Base-by-base conservation (phyloP, 768 basidiomycete species). In the Lactifluus subvellereus region DNA sequence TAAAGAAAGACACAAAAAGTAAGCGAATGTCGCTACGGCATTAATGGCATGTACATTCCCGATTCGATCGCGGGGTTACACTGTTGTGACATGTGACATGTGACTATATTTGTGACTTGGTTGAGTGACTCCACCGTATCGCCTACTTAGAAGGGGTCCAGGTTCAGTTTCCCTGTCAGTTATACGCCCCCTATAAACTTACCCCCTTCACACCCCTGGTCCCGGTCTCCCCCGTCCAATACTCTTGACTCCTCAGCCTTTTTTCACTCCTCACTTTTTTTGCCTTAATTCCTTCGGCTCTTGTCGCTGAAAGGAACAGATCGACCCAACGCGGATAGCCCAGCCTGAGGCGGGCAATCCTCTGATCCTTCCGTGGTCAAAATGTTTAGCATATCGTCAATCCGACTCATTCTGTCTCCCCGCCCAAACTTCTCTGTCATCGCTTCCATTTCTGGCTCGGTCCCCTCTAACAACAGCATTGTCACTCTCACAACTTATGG, bases 271-370 rank as follows among this genome's bases (percentile, higher is more conserved):
- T 32, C 40, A 30, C 18, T 5, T 2, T 16, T 20, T 32, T 42
- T 45, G 22, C 61, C 14, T 37, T 55, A 51, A 22, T 67, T 62
- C 54, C 68, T 69, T 67, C 71, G 70, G 69, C 52, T 1, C 35
- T 1, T 38, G 22, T 52, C 30, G 57, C 68, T 70, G 67, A 69
- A 61, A 47, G 61, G 13, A 65, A 48, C 66, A 69, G 70, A 68
- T 68, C 69, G 71, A 72, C 73, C 48, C 50, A 64, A 67, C 11
- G 14, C 74, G 78, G 78, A 72, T 79, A 69, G 67, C 65, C 81
- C 78, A 79, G 74, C 76, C 63, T 64, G 77, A 73, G 70, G 73
- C 75, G 72, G 69, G 76, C 53, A 66, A 67, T 72, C 71, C 35
- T 37, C 52, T 69, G 33, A 42, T 57, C 60, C 62, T 60, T 50